phyloP scores from a whole-genome alignment of 2,329 filamentous ascomycete species.

The Escovopsis weberi region DNA sequence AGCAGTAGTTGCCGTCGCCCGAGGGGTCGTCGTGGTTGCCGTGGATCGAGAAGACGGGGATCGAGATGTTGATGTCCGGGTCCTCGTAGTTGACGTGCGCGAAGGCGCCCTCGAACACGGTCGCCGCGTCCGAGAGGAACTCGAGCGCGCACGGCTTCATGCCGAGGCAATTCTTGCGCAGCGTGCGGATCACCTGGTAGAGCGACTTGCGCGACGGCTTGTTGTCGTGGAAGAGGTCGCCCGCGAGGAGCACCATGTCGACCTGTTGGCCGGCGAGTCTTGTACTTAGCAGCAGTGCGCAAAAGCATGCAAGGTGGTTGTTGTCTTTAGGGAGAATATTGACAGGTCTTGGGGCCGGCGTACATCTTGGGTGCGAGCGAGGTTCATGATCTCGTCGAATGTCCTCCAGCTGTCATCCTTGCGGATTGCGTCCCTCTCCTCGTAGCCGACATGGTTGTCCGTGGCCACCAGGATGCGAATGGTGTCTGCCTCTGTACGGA shows the following conservation, averaged over 20 bases:
- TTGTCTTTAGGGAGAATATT: too few relatives aligned
- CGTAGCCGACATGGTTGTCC: slow-evolving; percentile 95
- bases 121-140: slow-evolving; percentile 82
- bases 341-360: slow-evolving; percentile 3
- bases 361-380: slow-evolving; percentile 73
- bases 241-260: slow-evolving; percentile 91
- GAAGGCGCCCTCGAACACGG: slow-evolving; percentile 81
- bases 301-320: too few relatives aligned
- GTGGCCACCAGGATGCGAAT: slow-evolving; percentile 91
- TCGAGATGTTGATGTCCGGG: slow-evolving; percentile 89
- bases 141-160: slow-evolving; percentile 93
- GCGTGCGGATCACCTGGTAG: slow-evolving; percentile 92
- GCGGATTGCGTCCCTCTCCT: slow-evolving; percentile 84
- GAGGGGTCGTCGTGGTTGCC: slow-evolving; percentile 97
- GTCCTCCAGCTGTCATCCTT: slow-evolving; percentile 94
- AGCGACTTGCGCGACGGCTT: slow-evolving; percentile 91
- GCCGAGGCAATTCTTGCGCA: slow-evolving; percentile 86
- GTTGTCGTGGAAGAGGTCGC: slow-evolving; percentile 96
- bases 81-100: slow-evolving; percentile 97
- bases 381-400: slow-evolving; percentile 87
- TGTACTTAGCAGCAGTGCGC: too few relatives aligned
- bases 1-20: slow-evolving; percentile 86
- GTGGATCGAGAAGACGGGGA: slow-evolving; percentile 96
- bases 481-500: slow-evolving; percentile 50
- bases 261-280: slow-evolving; percentile 31